Base-by-base conservation (phyloP, 202 grass and related monocot genomes). In the Zoysia matrella region DNA sequence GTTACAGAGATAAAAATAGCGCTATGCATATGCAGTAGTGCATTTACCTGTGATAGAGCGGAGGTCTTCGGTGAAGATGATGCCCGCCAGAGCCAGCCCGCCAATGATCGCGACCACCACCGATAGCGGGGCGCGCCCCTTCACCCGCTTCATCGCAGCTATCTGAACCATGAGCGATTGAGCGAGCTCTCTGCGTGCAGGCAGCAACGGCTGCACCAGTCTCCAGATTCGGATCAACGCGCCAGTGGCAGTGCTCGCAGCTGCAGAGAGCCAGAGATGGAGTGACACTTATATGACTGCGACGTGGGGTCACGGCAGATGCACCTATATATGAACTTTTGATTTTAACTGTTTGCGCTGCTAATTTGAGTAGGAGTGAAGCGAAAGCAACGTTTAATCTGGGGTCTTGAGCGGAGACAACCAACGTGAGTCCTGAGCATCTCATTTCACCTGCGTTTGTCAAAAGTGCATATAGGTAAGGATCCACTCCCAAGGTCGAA, bases 21-120 rank as follows among this genome's bases (percentile, higher is more conserved):
- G 22, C 22, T 30, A 30, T 30, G 22, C 22, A 30, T 30, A 30
- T 30, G 22, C 22, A 0, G 22, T 30, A 48, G 16, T 11, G 73
- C 6, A 7, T 85, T 52, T 86, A 83, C 85, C 90, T n/a, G 87
- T 86, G 75, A 92, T 82, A 11, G 82, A 76, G 14, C 85, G 90
- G 75, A 95, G 65, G 84, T 92, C 93, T 56, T 95, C 90, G 15
- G 90, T 86, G 83, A 95, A 95, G 73, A 92, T 84, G 66, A 90
- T n/a, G 62, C 93, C 93, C 1, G 80, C 46, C 1, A 95, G 71
- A 64, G 87, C 85, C 4, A 95, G 81, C 10, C 84, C 90, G 47
- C 87, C 71, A 74, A 95, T 92, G 50, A 95, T 78, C 8, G 87
- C 65, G 54, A 90, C 79, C 66, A 86, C 87, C 56, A 92, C 70